Evolutionary conservation across 2,329 filamentous ascomycete genomes (phyloP).

Genomic region (Geosmithia putterillii): DNA sequence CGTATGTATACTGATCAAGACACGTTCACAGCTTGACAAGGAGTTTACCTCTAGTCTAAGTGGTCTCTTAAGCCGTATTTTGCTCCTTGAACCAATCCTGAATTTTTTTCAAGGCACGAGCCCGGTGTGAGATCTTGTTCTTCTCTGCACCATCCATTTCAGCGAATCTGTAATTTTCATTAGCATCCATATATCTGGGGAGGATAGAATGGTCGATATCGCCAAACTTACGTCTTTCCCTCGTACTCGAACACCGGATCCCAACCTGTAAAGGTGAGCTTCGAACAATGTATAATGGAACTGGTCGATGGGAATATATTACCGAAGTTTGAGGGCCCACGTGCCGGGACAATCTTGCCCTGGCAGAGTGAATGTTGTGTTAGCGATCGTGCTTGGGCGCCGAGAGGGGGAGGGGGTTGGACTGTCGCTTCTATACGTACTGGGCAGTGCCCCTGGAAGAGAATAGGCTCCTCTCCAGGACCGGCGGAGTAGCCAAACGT

Average conservation of each 20-base stretch:
- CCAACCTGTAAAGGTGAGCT: conserved; percentile 54
- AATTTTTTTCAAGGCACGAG: conserved; percentile 75
- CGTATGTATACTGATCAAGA: background rate
- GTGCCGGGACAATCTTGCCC: conserved; percentile 71
- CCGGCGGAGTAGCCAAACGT: conserved; percentile 89
- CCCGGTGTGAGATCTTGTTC: conserved; percentile 89
- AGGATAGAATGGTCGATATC: background rate
- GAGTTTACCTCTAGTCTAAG: background rate
- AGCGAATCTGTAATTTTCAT: conserved; percentile 47
- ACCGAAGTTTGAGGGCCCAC: conserved; percentile 78
- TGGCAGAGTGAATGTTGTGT: conserved; percentile 9
- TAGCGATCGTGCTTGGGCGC: background rate
- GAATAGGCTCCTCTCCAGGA: conserved; percentile 67
- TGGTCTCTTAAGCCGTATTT: background rate
- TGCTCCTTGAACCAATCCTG: conserved; percentile 58
- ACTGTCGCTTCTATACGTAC: conserved; percentile 29
- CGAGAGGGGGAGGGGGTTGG: too few relatives aligned
- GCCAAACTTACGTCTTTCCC: conserved; percentile 55
- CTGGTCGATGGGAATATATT: conserved; percentile 19
- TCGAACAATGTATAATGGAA: background rate
- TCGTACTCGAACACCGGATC: conserved; percentile 93
- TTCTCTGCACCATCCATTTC: conserved; percentile 86
- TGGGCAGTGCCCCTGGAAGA: conserved; percentile 85
- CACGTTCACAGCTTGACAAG: background rate
- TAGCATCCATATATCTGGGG: background rate